Percentiles rank a stretch among this genome's conserved stretches.
phyloP scores from a whole-genome alignment of 768 basidiomycete genomes.

The Suillus plorans region DNA sequence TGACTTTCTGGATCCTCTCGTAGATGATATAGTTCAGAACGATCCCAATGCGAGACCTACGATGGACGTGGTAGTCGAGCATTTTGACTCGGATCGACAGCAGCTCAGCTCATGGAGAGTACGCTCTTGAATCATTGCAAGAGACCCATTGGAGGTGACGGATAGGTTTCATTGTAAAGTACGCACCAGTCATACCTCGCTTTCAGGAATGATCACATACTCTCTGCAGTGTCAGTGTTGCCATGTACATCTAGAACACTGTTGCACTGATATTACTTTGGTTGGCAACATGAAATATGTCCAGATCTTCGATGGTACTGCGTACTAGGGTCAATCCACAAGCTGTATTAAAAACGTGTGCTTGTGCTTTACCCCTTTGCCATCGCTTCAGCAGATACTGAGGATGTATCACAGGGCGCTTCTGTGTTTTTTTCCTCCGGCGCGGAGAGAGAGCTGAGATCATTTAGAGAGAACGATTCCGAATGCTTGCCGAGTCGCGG shows the following conservation, averaged over 20 bases:
- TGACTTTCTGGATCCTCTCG: slow-evolving; percentile 23
- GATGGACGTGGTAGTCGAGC: slow-evolving; percentile 21
- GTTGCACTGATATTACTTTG: too few relatives aligned
- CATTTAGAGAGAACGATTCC: too few relatives aligned
- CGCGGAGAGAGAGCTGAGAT: background rate
- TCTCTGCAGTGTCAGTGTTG: too few relatives aligned
- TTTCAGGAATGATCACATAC: background rate
- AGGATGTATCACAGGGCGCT: too few relatives aligned
- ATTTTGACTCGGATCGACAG: slow-evolving; percentile 15
- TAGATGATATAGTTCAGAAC: slow-evolving; percentile 20
- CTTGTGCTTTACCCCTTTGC: too few relatives aligned
- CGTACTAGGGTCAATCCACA: too few relatives aligned
- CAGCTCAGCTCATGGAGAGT: slow-evolving; percentile 13
- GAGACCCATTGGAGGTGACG: slow-evolving; percentile 28
- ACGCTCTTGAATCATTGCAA: slow-evolving; percentile 27
- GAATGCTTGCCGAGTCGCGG: background rate
- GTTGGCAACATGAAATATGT: too few relatives aligned
- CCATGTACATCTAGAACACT: too few relatives aligned
- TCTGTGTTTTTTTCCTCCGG: too few relatives aligned
- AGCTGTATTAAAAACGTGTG: too few relatives aligned
- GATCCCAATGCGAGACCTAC: slow-evolving; percentile 22
- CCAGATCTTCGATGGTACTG: too few relatives aligned
- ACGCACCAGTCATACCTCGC: background rate
- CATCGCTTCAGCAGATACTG: too few relatives aligned
- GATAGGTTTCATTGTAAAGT: slow-evolving; percentile 10